Conservation (phyloP, 306 rosid genomes). For the Lupinus albus region DNA sequence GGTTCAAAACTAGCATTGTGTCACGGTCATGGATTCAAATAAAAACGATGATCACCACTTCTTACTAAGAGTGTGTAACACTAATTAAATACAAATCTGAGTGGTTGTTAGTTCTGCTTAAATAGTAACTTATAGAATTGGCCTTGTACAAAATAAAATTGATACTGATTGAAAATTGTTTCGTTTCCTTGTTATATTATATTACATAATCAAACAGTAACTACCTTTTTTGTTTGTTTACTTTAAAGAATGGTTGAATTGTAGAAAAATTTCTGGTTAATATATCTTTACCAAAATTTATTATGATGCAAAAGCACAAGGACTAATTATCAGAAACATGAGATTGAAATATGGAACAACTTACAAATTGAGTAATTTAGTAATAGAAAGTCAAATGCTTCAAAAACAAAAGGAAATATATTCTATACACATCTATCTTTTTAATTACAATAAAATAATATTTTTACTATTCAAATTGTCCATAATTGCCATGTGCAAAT, state of each 20-base stretch:
- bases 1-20: slow-evolving; percentile 30
- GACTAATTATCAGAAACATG: neutral
- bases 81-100: neutral
- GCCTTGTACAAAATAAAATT: slow-evolving; percentile 1
- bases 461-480: no score
- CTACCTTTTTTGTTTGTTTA: neutral
- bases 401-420: no score
- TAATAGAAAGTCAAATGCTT: no score
- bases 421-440: no score
- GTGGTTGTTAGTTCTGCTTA: neutral
- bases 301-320: neutral
- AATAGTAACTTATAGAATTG: neutral
- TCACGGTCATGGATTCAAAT: slow-evolving; percentile 1
- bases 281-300: neutral
- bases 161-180: neutral
- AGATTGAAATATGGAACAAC: slow-evolving; percentile 5
- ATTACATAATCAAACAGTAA: slow-evolving; percentile 13
- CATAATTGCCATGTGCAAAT: slow-evolving; percentile 43
- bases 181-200: neutral
- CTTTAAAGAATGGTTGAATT: neutral
- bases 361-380: no score
- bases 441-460: no score
- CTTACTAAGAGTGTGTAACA: neutral
- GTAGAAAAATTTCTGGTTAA: neutral
- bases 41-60: slow-evolving; percentile 1